phyloP scores from a whole-genome alignment of 306 rosid genomes.

The Begonia loranthoides region DNA sequence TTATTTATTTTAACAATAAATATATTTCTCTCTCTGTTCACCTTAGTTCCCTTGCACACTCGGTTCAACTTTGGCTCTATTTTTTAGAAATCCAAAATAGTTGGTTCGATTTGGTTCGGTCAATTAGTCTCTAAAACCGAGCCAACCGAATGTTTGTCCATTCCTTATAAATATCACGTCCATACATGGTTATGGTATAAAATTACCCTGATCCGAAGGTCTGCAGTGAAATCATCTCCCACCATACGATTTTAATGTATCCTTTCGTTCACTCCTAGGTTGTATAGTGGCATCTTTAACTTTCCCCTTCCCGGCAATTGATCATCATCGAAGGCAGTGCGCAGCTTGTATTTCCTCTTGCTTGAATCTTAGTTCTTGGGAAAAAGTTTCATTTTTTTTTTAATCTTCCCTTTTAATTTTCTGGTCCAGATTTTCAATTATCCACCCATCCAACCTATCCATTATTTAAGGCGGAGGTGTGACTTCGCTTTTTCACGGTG shows the following conservation, averaged over 20 bases:
- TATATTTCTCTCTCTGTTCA: too few relatives aligned
- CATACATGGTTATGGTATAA: too few relatives aligned
- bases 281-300: not conserved
- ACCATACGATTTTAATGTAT: not conserved
- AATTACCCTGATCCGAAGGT: too few relatives aligned
- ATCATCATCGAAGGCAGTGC: constrained; percentile 15
- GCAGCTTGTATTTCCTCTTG: constrained; percentile 3
- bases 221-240: too few relatives aligned
- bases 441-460: constrained; percentile 18
- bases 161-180: too few relatives aligned
- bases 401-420: constrained; percentile 17
- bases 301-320: constrained; percentile 13
- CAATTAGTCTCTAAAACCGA: too few relatives aligned
- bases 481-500: constrained; percentile 1
- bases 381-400: not conserved
- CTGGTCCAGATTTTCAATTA: constrained; percentile 32
- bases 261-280: not conserved
- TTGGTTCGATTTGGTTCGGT: too few relatives aligned
- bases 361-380: not conserved
- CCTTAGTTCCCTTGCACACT: too few relatives aligned
- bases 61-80: too few relatives aligned
- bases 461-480: constrained; percentile 13
- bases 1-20: too few relatives aligned
- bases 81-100: too few relatives aligned
- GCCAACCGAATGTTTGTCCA: too few relatives aligned